Base-by-base conservation (phyloP, 805 yeast species). In the Yamadazyma olivae region DNA sequence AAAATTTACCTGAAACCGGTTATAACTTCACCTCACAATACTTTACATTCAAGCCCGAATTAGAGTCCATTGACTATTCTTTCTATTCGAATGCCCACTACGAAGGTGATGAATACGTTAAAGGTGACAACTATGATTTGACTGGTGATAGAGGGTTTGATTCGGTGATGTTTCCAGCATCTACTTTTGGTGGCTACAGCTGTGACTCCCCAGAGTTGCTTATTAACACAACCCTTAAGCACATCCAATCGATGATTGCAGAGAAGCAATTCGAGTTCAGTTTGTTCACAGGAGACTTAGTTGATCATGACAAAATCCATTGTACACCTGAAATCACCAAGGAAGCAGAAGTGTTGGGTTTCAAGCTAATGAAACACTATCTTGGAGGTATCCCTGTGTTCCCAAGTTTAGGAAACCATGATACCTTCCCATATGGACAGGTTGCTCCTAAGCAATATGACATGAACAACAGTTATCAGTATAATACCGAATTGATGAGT, bases 241-340 rank as follows among this genome's bases (percentile, higher is more conserved):
- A 46, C 26, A 39, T 50, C 20, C 37, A 44, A 21, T 27, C 36
- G 6, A 40, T 46, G 27, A 10, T 30, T 13, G 31, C 41, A 17
- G 46, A 46, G 17, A 61, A 64, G 33, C 46, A 62, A 6, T 81
- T 72, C 47, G 81, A 79, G 34, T 81, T 81, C 50, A 71, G 81
- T 2, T 56, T 82, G 24, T 82, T 82, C 65, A 82, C 88, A 4
- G 89, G 89, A 38, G 90, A 82, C 50, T 65, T 81, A 51, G 82
- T 81, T 36, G 88, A 82, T 54, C 90, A 82, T 50, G 80, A 75
- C 46, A 77, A 72, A 39, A 50, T 64, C 10, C 65, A 68, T 32
- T 67, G 71, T 49, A 71, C 72, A 31, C 64, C 74, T 30, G 84
- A 79, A 27, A 74, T 77, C 40, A 89, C 85, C 43, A 86, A 69